Percentiles rank a stretch among this genome's conserved stretches.
These are phyloP conservation scores for Ascochyta lentis DNA, from an alignment of 2,329 filamentous ascomycete species.

Conservation along the genomic window DNA sequence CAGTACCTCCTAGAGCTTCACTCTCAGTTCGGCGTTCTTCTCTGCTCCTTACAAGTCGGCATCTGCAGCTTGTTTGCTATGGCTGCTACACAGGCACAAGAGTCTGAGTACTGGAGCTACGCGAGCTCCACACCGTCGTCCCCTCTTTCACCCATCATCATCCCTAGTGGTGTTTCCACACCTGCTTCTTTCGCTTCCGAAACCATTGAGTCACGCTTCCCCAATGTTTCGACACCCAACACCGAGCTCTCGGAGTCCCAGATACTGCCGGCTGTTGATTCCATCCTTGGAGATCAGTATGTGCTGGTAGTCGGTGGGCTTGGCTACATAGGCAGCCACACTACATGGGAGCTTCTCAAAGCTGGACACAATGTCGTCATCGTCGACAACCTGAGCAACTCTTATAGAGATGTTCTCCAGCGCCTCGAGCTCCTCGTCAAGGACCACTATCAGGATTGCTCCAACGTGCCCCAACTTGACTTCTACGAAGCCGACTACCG, in stretches of 20 bases:
- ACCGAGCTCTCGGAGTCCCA: conserved; percentile 6
- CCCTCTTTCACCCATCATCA: background rate
- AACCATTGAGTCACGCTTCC: background rate
- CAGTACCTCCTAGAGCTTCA: background rate
- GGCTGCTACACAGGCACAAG: background rate
- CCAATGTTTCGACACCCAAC: background rate
- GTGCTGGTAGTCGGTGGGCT: conserved; percentile 50
- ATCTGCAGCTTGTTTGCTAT: background rate
- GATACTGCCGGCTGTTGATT: background rate
- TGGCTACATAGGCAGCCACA: conserved; percentile 62
- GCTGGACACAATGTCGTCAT: conserved; percentile 58
- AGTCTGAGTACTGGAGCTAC: background rate
- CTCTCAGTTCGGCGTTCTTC: background rate
- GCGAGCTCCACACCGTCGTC: background rate
- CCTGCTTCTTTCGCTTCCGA: background rate
- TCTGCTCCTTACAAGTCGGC: background rate
- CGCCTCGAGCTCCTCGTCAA: conserved; percentile 23
- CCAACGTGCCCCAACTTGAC: conserved; percentile 45
- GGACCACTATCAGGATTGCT: background rate
- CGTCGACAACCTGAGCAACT: conserved; percentile 51
- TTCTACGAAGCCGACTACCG: conserved; percentile 55
- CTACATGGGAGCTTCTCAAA: conserved; percentile 58
- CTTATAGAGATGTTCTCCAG: conserved; percentile 35
- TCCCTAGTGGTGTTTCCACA: background rate
- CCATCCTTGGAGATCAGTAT: conserved; percentile 4